phyloP scores from a whole-genome alignment of 208 protist genomes.

The Porcisia deanei region DNA sequence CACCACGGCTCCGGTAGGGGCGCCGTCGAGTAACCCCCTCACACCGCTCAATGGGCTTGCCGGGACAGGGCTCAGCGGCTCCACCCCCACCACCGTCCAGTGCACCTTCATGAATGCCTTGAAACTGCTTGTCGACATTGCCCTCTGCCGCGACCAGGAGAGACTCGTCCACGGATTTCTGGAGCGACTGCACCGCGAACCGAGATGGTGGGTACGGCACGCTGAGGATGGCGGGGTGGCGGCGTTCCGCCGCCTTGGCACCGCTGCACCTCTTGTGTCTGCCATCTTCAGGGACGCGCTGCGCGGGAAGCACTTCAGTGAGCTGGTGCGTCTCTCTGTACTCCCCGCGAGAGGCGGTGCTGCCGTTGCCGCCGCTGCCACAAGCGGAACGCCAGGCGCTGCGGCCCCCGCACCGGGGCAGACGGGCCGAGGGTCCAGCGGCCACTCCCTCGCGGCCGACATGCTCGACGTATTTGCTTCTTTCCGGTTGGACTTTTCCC shows the following conservation, averaged over 20 bases:
- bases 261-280: slow-evolving; percentile 40
- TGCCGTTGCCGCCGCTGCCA: not conserved
- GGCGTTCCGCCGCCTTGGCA: slow-evolving; percentile 36
- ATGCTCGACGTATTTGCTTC: slow-evolving; percentile 75
- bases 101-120: slow-evolving; percentile 48
- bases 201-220: slow-evolving; percentile 67
- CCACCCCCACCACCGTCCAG: not conserved
- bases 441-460: slow-evolving; percentile 2
- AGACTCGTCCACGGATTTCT: slow-evolving; percentile 76
- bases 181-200: slow-evolving; percentile 51
- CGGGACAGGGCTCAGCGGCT: not conserved
- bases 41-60: not conserved
- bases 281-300: slow-evolving; percentile 58
- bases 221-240: slow-evolving; percentile 13
- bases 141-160: slow-evolving; percentile 75
- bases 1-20: not conserved
- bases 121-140: slow-evolving; percentile 74
- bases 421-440: not conserved
- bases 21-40: not conserved
- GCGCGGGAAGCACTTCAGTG: slow-evolving; percentile 50
- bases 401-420: not conserved
- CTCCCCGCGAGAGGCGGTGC: slow-evolving; percentile 24
- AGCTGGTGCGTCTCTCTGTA: slow-evolving; percentile 61
- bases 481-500: slow-evolving; percentile 65
- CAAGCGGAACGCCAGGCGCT: not conserved